Evolutionary conservation across 192 early-diverging fungal species (phyloP), one percentile per base, ranked within the genome.

Genomic region (Mortierella claussenii): DNA sequence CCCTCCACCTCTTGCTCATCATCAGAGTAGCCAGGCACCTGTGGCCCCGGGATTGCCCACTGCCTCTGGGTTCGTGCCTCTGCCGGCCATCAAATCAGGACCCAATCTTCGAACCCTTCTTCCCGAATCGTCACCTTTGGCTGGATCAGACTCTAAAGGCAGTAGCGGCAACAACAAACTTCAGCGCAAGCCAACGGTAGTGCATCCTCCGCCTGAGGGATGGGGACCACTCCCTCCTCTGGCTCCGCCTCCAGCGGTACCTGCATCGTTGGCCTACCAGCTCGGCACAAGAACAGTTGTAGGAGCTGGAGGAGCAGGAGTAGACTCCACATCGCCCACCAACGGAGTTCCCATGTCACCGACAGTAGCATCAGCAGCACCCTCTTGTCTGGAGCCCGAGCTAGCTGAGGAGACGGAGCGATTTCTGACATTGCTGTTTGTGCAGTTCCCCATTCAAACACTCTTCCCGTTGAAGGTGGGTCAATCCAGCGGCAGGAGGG

Each of bases 221-320:
- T 76, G 73, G 73, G 73, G 73, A 17, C 73, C 73, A 12, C 73
- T 76, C 20, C 73, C 73, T 40, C 73, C 73, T 24, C 10, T 76
- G 24, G 73, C 73, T 4, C 73, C 73, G 12, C 73, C 73, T 62
- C 73, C 73, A 42, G 57, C 73, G 4, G 57, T 76, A 1, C 73
- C 73, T 21, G 47, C 51, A 24, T 76, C 73, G 1, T n/a, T 76
- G 33, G 45, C 73, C 11, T 76, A 76, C 37, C 73, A 76, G 50
- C 53, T 76, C 24, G 73, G 73, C 37, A 46, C 59, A 10, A 65
- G 73, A 30, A 76, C 73, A 9, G 63, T 60, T n/a, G 21, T n/a
- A n/a, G n/a, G n/a, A n/a, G n/a, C n/a, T n/a, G n/a, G n/a, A n/a
- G n/a, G 30, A 21, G n/a, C 27, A 24, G 26, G 46, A 31, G 43